Conservation (phyloP, 805 yeast genomes). For the Ogataea haglerorum region DNA sequence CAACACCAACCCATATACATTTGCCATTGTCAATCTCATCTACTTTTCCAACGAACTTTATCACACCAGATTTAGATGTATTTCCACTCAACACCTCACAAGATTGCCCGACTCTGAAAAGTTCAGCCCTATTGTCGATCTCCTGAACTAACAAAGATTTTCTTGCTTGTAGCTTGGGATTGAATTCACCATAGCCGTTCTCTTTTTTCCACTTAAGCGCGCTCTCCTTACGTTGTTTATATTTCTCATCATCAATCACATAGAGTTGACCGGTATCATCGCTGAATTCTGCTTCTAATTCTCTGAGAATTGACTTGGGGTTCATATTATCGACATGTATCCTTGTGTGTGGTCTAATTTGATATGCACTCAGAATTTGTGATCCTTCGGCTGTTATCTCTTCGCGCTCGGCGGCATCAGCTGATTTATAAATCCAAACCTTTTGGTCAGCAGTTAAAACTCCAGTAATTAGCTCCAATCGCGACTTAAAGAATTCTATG, state of each 20-base stretch:
- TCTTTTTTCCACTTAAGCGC: constrained; percentile 76
- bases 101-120: constrained; percentile 45
- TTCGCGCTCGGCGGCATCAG: constrained; percentile 36
- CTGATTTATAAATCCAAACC: constrained; percentile 42
- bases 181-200: constrained; percentile 68
- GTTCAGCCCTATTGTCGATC: not conserved
- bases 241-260: constrained; percentile 56
- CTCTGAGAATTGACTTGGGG: constrained; percentile 45
- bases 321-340: constrained; percentile 58
- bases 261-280: constrained; percentile 33
- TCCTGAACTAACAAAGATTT: not conserved
- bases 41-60: constrained; percentile 67
- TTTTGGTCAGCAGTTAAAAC: constrained; percentile 57
- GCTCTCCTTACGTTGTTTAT: constrained; percentile 55
- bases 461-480: constrained; percentile 72
- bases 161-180: constrained; percentile 31
- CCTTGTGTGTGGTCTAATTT: constrained; percentile 40
- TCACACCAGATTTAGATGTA: constrained; percentile 63
- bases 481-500: constrained; percentile 45
- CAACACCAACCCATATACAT: constrained; percentile 75
- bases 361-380: constrained; percentile 26
- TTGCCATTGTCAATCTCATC: constrained; percentile 51
- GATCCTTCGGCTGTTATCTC: constrained; percentile 20
- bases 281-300: constrained; percentile 22
- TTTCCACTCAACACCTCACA: constrained; percentile 40